Conservation (phyloP, 495 filamentous ascomycete species). For the Hamigera avellanea region DNA sequence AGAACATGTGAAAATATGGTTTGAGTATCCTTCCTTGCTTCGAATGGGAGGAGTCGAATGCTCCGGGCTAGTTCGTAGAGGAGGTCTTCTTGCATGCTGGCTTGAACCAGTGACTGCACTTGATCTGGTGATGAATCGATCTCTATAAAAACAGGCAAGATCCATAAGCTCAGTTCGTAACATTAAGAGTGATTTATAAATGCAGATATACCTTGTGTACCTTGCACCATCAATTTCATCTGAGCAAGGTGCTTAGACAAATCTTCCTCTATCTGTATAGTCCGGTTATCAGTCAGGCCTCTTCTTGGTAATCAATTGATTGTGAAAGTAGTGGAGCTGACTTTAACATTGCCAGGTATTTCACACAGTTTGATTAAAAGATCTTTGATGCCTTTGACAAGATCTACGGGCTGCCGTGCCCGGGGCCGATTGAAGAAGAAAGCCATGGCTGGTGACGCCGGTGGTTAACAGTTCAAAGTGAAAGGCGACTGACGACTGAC, state of each 20-base stretch:
- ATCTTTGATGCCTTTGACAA: conserved; percentile 47
- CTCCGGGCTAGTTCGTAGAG: conserved; percentile 68
- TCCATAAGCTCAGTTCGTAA: conserved; percentile 3
- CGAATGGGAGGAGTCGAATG: conserved; percentile 80
- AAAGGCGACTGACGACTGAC: too few species aligned
- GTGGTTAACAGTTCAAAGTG: not conserved
- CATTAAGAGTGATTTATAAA: too few species aligned
- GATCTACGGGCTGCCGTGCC: conserved; percentile 41
- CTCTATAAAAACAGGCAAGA: conserved; percentile 40
- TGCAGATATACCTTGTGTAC: conserved; percentile 66
- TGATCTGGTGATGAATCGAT: conserved; percentile 76
- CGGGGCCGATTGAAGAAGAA: conserved; percentile 77
- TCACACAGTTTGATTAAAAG: conserved; percentile 38
- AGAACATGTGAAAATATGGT: conserved; percentile 83
- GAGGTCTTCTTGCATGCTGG: conserved; percentile 78
- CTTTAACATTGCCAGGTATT: conserved; percentile 29
- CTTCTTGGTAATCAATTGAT: not conserved
- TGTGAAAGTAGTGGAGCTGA: conserved; percentile 6
- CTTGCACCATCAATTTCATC: conserved; percentile 76
- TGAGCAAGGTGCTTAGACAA: conserved; percentile 65
- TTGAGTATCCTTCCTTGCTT: conserved; percentile 82
- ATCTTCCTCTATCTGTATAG: conserved; percentile 54
- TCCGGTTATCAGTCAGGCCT: conserved; percentile 9
- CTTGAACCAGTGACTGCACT: conserved; percentile 64
- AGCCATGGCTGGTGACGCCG: conserved; percentile 46